A percentile compares a stretch with the other conserved stretches of the same genome.
These are phyloP conservation scores for Litchi chinensis DNA, from an alignment of 345 rosid genomes.

Conservation along the genomic window DNA sequence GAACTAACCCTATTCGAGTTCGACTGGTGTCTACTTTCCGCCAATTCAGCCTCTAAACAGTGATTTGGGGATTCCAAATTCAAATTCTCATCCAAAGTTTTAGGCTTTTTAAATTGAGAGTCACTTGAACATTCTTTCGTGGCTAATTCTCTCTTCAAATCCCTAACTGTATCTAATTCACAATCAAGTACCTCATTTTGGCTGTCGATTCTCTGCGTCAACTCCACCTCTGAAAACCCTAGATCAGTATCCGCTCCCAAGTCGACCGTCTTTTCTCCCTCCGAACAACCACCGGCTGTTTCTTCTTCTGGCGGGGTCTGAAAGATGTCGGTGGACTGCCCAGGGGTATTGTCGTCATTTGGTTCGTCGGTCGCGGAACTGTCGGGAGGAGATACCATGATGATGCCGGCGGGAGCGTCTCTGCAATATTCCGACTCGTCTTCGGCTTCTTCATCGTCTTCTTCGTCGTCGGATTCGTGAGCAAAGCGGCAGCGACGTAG, in stretches of 20 bases:
- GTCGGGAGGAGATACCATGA: constrained; percentile 41
- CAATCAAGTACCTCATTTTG: constrained; percentile 12
- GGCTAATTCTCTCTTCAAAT: constrained; percentile 20
- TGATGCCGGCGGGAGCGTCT: constrained; percentile 32
- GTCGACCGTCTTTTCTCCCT: constrained; percentile 27
- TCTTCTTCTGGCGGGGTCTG: constrained; percentile 29
- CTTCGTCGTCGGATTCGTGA: constrained; percentile 13
- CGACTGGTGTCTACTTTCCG: constrained; percentile 12
- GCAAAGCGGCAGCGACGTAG: constrained; percentile 22
- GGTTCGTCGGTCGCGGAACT: neutral
- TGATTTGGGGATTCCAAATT: constrained; percentile 16
- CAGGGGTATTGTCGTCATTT: neutral
- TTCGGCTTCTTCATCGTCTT: neutral
- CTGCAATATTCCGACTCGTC: neutral
- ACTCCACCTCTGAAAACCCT: constrained; percentile 36
- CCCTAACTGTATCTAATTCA: constrained; percentile 23
- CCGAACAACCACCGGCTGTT: neutral
- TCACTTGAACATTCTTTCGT: constrained; percentile 8
- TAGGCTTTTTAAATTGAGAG: constrained; percentile 20
- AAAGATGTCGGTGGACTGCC: constrained; percentile 21
- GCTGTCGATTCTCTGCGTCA: constrained; percentile 25
- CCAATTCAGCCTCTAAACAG: constrained; percentile 2
- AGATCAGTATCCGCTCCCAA: constrained; percentile 46
- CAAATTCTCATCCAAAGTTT: constrained; percentile 18
- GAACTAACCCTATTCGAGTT: constrained; percentile 8